These are phyloP conservation scores for Xerocomus spinulosus DNA, from an alignment of 768 basidiomycete genomes.

Conservation along the genomic window DNA sequence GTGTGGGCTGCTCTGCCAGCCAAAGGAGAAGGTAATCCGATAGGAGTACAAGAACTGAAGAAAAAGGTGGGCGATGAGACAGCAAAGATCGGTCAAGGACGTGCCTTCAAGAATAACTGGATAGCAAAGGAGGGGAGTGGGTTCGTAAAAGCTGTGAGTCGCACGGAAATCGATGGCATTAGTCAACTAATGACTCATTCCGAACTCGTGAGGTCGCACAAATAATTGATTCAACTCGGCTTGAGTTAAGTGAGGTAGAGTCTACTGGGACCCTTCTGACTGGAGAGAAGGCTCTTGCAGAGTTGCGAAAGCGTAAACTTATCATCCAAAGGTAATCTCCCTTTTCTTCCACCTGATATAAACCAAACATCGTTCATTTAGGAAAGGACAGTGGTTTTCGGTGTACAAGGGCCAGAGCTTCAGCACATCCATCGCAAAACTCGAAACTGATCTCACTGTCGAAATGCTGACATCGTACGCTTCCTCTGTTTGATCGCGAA, in stretches of 20 bases:
- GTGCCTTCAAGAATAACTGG: constrained; percentile 98
- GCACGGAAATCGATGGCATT: background rate
- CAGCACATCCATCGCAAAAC: constrained; percentile 87
- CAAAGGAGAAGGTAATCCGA: constrained; percentile 63
- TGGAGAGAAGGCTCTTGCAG: constrained; percentile 80
- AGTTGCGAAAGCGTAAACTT: constrained; percentile 89
- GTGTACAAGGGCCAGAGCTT: constrained; percentile 82
- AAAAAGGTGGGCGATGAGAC: constrained; percentile 78
- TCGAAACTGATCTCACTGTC: constrained; percentile 92
- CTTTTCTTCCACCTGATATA: background rate
- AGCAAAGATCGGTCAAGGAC: constrained; percentile 89
- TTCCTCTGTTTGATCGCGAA: background rate
- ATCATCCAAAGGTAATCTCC: constrained; percentile 65
- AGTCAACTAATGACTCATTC: background rate
- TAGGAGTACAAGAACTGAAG: constrained; percentile 67
- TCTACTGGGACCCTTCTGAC: constrained; percentile 64
- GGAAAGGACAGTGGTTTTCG: constrained; percentile 95
- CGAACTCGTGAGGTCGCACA: constrained; percentile 45
- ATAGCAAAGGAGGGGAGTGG: constrained; percentile 86
- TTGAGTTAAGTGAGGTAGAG: constrained; percentile 69
- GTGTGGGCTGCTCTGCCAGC: constrained; percentile 83
- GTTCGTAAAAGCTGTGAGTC: constrained; percentile 77
- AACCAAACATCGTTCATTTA: constrained; percentile 29
- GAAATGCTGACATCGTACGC: constrained; percentile 91
- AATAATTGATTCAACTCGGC: constrained; percentile 71